These are phyloP conservation scores for Candida sp. DNA, from an alignment of 1,139 yeast species.

Conservation along the genomic window DNA sequence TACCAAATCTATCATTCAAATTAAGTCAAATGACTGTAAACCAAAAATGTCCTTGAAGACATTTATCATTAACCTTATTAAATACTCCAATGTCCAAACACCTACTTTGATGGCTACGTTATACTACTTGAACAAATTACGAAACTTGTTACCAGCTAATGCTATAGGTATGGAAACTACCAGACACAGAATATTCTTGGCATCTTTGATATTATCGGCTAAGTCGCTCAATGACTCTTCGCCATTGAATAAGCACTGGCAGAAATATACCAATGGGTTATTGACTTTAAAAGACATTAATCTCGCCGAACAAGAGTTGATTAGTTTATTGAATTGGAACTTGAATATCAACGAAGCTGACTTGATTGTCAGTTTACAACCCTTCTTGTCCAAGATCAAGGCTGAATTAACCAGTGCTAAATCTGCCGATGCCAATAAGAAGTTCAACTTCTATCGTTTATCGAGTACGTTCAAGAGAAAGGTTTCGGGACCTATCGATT, in stretches of 20 bases:
- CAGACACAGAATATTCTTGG: slow-evolving; percentile 86
- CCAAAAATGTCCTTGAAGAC: slow-evolving; percentile 35
- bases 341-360: slow-evolving; percentile 67
- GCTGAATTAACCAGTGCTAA: slow-evolving; percentile 20
- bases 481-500: not conserved
- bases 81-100: slow-evolving; percentile 87
- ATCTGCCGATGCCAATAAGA: slow-evolving; percentile 30
- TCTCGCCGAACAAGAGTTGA: slow-evolving; percentile 85
- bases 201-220: slow-evolving; percentile 84
- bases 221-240: slow-evolving; percentile 90
- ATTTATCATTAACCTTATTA: slow-evolving; percentile 71
- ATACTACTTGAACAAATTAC: slow-evolving; percentile 74
- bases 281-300: slow-evolving; percentile 77
- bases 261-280: slow-evolving; percentile 82
- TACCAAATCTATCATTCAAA: slow-evolving; percentile 73
- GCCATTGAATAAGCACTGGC: slow-evolving; percentile 96
- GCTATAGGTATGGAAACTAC: slow-evolving; percentile 95
- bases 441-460: slow-evolving; percentile 36
- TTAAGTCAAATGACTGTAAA: slow-evolving; percentile 21
- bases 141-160: slow-evolving; percentile 77
- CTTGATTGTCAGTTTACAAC: slow-evolving; percentile 63
- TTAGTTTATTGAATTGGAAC: slow-evolving; percentile 82
- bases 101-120: slow-evolving; percentile 92
- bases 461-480: slow-evolving; percentile 22
- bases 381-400: slow-evolving; percentile 75